Percentiles rank a stretch among this genome's conserved stretches.
Evolutionary conservation across 257 asterid species (phyloP).

Genomic region (Voacanga thouarsii): DNA sequence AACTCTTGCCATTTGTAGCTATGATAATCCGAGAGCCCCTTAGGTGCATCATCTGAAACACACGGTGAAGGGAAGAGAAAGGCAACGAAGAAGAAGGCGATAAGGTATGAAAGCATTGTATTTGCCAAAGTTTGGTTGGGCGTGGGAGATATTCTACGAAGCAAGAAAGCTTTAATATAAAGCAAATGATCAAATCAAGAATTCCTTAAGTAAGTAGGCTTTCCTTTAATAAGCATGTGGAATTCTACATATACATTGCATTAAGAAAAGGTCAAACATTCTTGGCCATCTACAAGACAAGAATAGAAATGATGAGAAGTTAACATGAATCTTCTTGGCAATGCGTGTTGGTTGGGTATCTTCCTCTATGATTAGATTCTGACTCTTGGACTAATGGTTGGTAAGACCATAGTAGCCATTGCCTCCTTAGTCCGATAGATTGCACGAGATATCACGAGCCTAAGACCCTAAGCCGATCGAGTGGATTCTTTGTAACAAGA

Average conservation of each 20-base stretch:
- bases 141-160: background rate
- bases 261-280: too few relatives aligned
- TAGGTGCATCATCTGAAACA: conserved; percentile 19
- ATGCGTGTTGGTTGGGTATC: conserved; percentile 8
- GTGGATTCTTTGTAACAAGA: too few relatives aligned
- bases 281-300: background rate
- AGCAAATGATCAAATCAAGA: background rate
- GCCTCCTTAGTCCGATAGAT: too few relatives aligned
- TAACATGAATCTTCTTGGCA: conserved; percentile 5
- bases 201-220: background rate
- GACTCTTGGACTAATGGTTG: conserved; percentile 7
- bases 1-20: conserved; percentile 47
- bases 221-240: background rate
- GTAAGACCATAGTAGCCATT: background rate
- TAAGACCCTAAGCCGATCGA: too few relatives aligned
- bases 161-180: background rate
- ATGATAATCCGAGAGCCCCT: background rate
- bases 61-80: conserved; percentile 29
- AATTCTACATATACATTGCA: too few relatives aligned
- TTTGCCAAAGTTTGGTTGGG: background rate
- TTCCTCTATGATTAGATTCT: background rate
- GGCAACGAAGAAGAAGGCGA: conserved; percentile 22
- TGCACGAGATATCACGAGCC: too few relatives aligned
- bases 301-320: conserved; percentile 4
- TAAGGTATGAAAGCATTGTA: conserved; percentile 36